Evolutionary conservation across 2,329 filamentous ascomycete species (phyloP).

Genomic region (Fusarium sp.): DNA sequence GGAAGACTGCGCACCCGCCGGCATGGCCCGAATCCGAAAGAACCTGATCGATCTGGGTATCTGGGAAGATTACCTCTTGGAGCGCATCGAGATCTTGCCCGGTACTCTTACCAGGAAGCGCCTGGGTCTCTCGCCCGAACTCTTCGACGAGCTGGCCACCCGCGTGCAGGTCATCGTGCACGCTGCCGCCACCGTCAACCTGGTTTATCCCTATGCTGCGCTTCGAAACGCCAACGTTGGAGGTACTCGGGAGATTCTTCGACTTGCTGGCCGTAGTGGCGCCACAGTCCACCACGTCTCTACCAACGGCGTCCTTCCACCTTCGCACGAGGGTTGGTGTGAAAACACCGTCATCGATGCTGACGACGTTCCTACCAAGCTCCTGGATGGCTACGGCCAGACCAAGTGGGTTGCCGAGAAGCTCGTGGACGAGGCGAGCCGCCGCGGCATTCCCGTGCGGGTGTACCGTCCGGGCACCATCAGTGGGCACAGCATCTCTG

Average conservation of each 20-base stretch:
- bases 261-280: conserved; percentile 71
- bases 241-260: conserved; percentile 80
- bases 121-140: conserved; percentile 72
- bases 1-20: conserved; percentile 69
- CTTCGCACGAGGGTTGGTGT: conserved; percentile 74
- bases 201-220: conserved; percentile 83
- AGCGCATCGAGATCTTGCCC: conserved; percentile 78
- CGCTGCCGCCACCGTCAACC: conserved; percentile 79
- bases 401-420: conserved; percentile 85
- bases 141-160: conserved; percentile 70
- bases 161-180: conserved; percentile 79
- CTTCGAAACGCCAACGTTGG: conserved; percentile 77
- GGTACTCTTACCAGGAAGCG: conserved; percentile 75
- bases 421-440: conserved; percentile 73
- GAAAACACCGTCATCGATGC: conserved; percentile 74
- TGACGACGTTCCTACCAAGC: conserved; percentile 72
- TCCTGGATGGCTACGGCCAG: conserved; percentile 79
- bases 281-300: conserved; percentile 82
- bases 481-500: conserved; percentile 77
- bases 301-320: conserved; percentile 80
- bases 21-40: conserved; percentile 76
- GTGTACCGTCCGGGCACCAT: conserved; percentile 81
- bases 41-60: conserved; percentile 81
- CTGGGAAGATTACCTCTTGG: conserved; percentile 80
- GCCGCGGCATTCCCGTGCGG: conserved; percentile 73